These are phyloP conservation scores for Mucor lusitanicus DNA, from an alignment of 371 early-diverging fungal species.

Conservation along the genomic window DNA sequence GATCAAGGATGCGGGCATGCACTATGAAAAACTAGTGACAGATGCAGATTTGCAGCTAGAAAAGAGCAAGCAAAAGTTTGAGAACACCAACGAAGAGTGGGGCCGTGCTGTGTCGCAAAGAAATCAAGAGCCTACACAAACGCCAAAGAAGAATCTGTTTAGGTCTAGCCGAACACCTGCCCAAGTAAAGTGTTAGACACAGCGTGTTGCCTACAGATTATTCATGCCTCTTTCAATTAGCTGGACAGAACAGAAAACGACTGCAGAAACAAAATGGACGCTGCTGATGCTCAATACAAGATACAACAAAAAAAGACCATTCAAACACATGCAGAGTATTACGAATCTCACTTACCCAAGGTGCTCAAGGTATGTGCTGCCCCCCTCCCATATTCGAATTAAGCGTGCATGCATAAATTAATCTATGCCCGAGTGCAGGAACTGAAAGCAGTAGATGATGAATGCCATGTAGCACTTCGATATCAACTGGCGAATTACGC, in stretches of 20 bases:
- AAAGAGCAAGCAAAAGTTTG: conserved; percentile 78
- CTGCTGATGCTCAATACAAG: conserved; percentile 73
- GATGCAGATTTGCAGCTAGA: conserved; percentile 75
- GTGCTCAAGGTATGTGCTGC: conserved; percentile 13
- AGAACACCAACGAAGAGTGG: conserved; percentile 77
- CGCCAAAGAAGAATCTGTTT: conserved; percentile 58
- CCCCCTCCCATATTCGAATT: not conserved
- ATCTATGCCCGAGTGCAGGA: conserved; percentile 32
- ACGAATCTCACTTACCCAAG: conserved; percentile 54
- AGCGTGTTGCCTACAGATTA: not conserved
- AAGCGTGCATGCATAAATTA: not conserved
- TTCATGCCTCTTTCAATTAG: conserved; percentile 31
- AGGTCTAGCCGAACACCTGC: conserved; percentile 53
- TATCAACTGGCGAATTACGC: conserved; percentile 74
- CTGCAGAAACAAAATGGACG: conserved; percentile 28
- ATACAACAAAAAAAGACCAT: conserved; percentile 68
- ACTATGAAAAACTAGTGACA: conserved; percentile 66
- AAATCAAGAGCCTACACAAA: conserved; percentile 53
- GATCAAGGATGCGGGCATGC: conserved; percentile 77
- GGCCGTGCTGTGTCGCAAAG: conserved; percentile 72
- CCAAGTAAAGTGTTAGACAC: conserved; percentile 37
- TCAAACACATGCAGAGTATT: conserved; percentile 66
- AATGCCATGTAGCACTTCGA: conserved; percentile 68
- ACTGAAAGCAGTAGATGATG: conserved; percentile 72
- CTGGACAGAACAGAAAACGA: conserved; percentile 56